Percentiles rank a stretch among this genome's conserved stretches.
Conservation (phyloP, 1,284 basidiomycete species). For the Ustilago vetiveriae region DNA sequence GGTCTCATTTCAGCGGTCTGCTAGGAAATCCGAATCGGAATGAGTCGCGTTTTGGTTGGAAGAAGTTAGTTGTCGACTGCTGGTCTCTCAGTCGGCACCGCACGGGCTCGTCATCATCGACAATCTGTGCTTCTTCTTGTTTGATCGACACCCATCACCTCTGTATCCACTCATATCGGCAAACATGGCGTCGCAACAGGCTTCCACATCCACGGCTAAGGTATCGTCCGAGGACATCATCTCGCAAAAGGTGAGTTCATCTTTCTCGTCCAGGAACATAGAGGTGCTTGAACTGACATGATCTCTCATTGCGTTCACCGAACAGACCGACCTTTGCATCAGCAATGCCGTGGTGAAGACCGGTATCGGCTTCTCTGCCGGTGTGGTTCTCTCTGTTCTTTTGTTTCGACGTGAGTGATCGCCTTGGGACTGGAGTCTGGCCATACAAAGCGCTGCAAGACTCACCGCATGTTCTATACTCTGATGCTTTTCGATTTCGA, state of each 20-base stretch:
- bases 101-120: slow-evolving; percentile 8
- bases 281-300: background rate
- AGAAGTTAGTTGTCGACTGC: too few relatives aligned
- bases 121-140: background rate
- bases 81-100: background rate
- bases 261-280: background rate
- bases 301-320: background rate
- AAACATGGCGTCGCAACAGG: slow-evolving; percentile 42
- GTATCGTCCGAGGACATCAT: slow-evolving; percentile 85
- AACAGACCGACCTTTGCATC: slow-evolving; percentile 66
- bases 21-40: slow-evolving; percentile 27
- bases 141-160: background rate
- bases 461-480: slow-evolving; percentile 23
- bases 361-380: slow-evolving; percentile 91
- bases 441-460: background rate
- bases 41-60: slow-evolving; percentile 19
- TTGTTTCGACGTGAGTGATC: slow-evolving; percentile 87
- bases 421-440: too few relatives aligned
- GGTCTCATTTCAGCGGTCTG: background rate
- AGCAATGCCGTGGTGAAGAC: slow-evolving; percentile 73
- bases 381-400: slow-evolving; percentile 91
- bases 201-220: slow-evolving; percentile 45
- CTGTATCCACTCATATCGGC: slow-evolving; percentile 1
- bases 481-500: slow-evolving; percentile 10
- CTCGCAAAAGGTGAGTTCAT: slow-evolving; percentile 77